Conservation (phyloP, 768 basidiomycete species). For the Pleurotus tuoliensis region DNA sequence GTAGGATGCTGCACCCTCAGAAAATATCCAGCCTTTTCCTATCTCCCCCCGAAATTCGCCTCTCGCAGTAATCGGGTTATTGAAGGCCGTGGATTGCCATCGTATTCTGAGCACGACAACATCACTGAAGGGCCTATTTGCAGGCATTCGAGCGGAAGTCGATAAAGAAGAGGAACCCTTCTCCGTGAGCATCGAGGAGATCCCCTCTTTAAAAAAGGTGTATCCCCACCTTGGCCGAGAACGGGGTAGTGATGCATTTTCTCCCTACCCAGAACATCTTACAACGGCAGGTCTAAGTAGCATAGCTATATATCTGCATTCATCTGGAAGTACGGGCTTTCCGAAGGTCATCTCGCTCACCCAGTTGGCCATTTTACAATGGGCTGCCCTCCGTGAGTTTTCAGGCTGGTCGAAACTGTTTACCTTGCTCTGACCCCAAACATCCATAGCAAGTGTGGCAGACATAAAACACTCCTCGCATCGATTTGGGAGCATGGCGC, state of each 20-base stretch:
- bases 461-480: too few species aligned
- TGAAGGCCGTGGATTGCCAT: conserved; percentile 34
- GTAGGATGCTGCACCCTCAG: neutral
- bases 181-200: conserved; percentile 25
- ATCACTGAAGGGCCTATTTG: conserved; percentile 19
- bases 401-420: neutral
- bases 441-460: conserved; percentile 14
- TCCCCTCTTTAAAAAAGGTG: conserved; percentile 24
- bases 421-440: neutral
- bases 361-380: neutral
- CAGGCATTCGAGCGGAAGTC: conserved; percentile 17
- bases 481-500: conserved; percentile 18
- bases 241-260: conserved; percentile 22
- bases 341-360: conserved; percentile 4
- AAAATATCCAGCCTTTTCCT: conserved; percentile 29
- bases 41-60: conserved; percentile 37
- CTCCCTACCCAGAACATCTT: conserved; percentile 19
- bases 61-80: conserved; percentile 28
- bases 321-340: conserved; percentile 7
- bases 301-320: conserved; percentile 27
- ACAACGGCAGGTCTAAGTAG: conserved; percentile 17
- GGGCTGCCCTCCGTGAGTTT: conserved; percentile 28
- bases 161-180: conserved; percentile 8
- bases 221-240: conserved; percentile 39
- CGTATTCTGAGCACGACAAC: conserved; percentile 27